phyloP scores from a whole-genome alignment of 345 rosid genomes.

The Gossypium longicalyx region DNA sequence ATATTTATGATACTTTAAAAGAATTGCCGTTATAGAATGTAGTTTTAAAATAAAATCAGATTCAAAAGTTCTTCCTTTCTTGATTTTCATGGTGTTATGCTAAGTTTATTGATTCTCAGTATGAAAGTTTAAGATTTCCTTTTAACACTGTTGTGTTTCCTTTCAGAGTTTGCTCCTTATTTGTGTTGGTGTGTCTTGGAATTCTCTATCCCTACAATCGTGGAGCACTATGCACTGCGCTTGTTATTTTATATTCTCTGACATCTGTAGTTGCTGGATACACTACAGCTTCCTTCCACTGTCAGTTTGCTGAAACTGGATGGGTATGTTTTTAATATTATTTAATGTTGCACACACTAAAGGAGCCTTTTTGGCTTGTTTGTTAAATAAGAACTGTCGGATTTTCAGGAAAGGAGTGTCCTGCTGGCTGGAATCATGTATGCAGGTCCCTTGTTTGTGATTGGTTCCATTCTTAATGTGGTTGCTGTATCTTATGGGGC shows the following conservation, averaged over 20 bases:
- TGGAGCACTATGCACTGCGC: slow-evolving; percentile 51
- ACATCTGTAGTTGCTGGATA: slow-evolving; percentile 74
- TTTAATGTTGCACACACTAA: not conserved
- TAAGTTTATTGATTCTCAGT: not conserved
- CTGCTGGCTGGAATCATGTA: slow-evolving; percentile 58
- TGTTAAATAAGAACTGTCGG: not conserved
- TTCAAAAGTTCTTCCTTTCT: not conserved
- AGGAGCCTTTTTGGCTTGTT: not conserved
- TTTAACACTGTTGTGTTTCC: slow-evolving; percentile 14
- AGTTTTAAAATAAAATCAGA: not conserved
- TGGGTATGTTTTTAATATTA: slow-evolving; percentile 46
- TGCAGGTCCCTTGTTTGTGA: slow-evolving; percentile 48
- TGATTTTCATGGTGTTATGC: not conserved
- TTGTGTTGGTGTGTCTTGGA: slow-evolving; percentile 54
- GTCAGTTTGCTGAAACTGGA: slow-evolving; percentile 56
- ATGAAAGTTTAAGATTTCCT: slow-evolving; percentile 6
- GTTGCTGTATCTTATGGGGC: slow-evolving; percentile 64
- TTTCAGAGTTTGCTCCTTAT: slow-evolving; percentile 53
- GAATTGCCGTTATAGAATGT: not conserved
- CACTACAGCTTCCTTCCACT: slow-evolving; percentile 61
- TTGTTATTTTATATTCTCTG: slow-evolving; percentile 48
- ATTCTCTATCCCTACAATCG: slow-evolving; percentile 72
- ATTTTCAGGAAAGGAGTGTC: slow-evolving; percentile 62
- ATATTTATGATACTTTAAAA: not conserved
- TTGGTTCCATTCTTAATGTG: slow-evolving; percentile 48